Base-by-base conservation (phyloP, 768 basidiomycete species). In the Auriculariales sp. region DNA sequence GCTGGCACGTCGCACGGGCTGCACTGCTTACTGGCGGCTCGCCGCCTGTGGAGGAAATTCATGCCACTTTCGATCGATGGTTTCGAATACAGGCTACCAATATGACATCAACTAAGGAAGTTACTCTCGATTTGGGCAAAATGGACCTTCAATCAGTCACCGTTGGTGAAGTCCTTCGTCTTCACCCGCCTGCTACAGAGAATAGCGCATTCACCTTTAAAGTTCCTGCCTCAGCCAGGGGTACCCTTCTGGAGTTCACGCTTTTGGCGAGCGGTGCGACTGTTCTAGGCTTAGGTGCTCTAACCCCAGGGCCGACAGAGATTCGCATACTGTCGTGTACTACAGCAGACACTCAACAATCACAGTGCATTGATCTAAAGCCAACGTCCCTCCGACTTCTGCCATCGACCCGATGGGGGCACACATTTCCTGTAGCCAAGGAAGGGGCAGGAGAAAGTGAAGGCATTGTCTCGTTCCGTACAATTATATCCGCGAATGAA, bases 1-100 rank as follows among this genome's bases (percentile, higher is more conserved):
- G 95, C 33, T 89, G 83, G 84, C 76, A 80, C 22, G 70, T 94
- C 29, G 92, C 92, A 14, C 72, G 87, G 48, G 77, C 80, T 17
- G 80, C 81, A 24, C 65, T 97, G 4, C 86, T 89, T 57, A 66
- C 86, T 10, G 74, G 73, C 2, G 50, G 58, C 4, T 31, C 50
- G 2, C 55, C 47, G 25, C 34, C 56, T 3, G 54, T 44, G 3
- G 64, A 63, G 1, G 66, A 67, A 28, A 66, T 57, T 0, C 54
- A 51, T 3, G 56, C 75, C n/a, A n/a, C n/a, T 11, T 63, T 90
- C 17, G 79, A 82, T 54, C 68, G 59, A 46, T 89, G 87, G 87
- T 62, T 90, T 46, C 68, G 78, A 24, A 44, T 24, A 0, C n/a
- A n/a, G n/a, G n/a, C n/a, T n/a, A n/a, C n/a, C n/a, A n/a, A n/a